These are phyloP conservation scores for Talaromyces trachyspermus DNA, from an alignment of 495 filamentous ascomycete genomes.

Conservation along the genomic window DNA sequence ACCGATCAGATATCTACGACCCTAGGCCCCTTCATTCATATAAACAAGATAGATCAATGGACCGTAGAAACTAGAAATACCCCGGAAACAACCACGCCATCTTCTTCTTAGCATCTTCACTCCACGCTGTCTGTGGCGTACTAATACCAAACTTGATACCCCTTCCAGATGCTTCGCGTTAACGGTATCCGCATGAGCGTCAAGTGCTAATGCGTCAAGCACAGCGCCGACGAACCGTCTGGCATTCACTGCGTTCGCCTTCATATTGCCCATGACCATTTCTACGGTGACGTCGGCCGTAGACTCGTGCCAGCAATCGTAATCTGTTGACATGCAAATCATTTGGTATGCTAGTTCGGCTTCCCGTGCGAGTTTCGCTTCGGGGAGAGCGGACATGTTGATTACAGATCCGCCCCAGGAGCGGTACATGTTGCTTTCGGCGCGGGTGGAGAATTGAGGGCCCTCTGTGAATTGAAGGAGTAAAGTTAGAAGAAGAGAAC, in stretches of 20 bases:
- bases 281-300: constrained; percentile 80
- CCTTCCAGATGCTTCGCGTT: constrained; percentile 55
- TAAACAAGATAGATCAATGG: too few species aligned
- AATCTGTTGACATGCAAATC: constrained; percentile 99
- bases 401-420: constrained; percentile 84
- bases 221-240: constrained; percentile 78
- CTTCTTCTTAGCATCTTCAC: constrained; percentile 57
- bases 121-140: constrained; percentile 57
- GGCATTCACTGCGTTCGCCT: constrained; percentile 80
- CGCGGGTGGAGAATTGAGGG: constrained; percentile 94
- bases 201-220: constrained; percentile 70
- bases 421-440: constrained; percentile 91
- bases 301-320: constrained; percentile 86
- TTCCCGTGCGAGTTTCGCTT: constrained; percentile 92
- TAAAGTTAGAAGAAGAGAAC: constrained; percentile 1
- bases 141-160: constrained; percentile 56
- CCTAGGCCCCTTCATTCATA: too few species aligned
- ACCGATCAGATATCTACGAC: too few species aligned
- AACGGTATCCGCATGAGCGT: constrained; percentile 68
- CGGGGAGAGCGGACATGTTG: constrained; percentile 96
- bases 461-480: constrained; percentile 51
- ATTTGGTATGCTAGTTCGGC: constrained; percentile 95
- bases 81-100: constrained; percentile 71
- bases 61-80: constrained; percentile 33
- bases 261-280: constrained; percentile 98